Conservation (phyloP, 768 basidiomycete species). For the Crepidotus variabilis region DNA sequence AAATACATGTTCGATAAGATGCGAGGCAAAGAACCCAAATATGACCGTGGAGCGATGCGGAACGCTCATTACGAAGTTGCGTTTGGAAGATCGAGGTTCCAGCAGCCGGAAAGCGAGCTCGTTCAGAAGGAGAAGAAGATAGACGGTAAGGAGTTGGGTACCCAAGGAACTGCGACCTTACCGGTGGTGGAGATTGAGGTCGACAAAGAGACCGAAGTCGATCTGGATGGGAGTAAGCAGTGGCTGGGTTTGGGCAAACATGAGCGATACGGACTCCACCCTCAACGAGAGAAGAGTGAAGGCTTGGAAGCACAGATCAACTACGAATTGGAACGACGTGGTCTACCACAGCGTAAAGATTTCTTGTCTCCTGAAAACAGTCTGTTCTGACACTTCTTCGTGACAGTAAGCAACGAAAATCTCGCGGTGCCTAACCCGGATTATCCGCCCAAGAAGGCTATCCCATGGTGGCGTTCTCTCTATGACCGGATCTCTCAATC, state of each 20-base stretch:
- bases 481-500: conserved; percentile 50
- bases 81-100: conserved; percentile 35
- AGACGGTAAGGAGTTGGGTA: conserved; percentile 6
- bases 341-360: conserved; percentile 36
- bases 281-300: conserved; percentile 46
- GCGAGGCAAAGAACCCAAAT: conserved; percentile 52
- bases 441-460: conserved; percentile 5
- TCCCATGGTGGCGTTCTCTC: conserved; percentile 53
- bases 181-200: conserved; percentile 36
- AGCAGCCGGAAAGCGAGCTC: neutral
- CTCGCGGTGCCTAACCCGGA: conserved; percentile 3
- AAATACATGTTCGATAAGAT: conserved; percentile 55
- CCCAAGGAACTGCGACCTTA: conserved; percentile 12
- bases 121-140: conserved; percentile 8
- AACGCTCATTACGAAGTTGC: conserved; percentile 39
- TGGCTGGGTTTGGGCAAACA: conserved; percentile 50
- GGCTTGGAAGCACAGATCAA: conserved; percentile 50
- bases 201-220: conserved; percentile 36
- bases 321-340: conserved; percentile 46
- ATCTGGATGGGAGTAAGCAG: conserved; percentile 43
- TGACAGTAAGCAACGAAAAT: neutral
- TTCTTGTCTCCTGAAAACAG: neutral
- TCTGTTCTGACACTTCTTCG: neutral
- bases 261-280: conserved; percentile 40
- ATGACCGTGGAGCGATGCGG: conserved; percentile 38